phyloP scores from a whole-genome alignment of 1,139 yeast species.

The Candida sanyaensis region DNA sequence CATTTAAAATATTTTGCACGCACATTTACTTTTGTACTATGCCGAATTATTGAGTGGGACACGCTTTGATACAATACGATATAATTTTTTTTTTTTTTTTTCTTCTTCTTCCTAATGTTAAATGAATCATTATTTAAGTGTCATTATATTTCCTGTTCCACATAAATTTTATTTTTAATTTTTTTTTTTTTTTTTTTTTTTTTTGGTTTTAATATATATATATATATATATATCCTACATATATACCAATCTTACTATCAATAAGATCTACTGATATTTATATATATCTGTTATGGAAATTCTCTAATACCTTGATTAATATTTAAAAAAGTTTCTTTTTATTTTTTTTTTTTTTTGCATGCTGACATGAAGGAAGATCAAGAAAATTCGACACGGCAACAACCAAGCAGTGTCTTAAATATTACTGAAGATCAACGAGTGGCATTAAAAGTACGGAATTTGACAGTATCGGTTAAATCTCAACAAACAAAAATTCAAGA shows the following conservation, averaged over 20 bases:
- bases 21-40: too few species aligned
- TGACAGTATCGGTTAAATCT: conserved; percentile 31
- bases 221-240: not conserved
- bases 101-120: not conserved
- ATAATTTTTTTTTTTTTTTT: not conserved
- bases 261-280: too few species aligned
- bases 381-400: not conserved
- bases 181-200: not conserved
- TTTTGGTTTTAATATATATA: not conserved
- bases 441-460: conserved; percentile 27
- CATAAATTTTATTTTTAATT: too few species aligned
- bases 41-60: too few species aligned
- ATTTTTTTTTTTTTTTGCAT: not conserved
- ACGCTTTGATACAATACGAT: too few species aligned
- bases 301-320: not conserved
- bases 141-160: not conserved
- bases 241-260: too few species aligned
- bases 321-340: not conserved
- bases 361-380: not conserved
- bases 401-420: conserved; percentile 17
- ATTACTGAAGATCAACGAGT: conserved; percentile 27
- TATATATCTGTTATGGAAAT: not conserved
- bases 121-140: not conserved
- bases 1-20: too few species aligned
- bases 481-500: conserved; percentile 6